phyloP scores from a whole-genome alignment of 768 basidiomycete genomes.

The Pleurotus tuoliensis region DNA sequence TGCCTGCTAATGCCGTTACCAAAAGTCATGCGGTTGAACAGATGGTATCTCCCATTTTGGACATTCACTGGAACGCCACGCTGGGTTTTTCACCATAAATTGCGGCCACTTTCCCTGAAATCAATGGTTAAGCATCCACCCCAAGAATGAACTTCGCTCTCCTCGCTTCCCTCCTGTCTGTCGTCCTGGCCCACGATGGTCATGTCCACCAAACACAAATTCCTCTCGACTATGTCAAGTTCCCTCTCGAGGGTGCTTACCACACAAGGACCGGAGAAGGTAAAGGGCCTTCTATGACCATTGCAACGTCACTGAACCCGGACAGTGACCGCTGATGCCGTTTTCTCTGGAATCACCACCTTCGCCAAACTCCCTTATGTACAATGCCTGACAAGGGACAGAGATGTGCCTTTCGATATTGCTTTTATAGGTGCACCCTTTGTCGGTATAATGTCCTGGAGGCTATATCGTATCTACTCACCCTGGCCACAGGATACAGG shows the following conservation, averaged over 20 bases:
- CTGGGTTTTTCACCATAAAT: background rate
- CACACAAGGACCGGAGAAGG: slow-evolving; percentile 56
- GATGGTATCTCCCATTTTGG: background rate
- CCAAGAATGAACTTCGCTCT: slow-evolving; percentile 16
- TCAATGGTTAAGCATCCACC: background rate
- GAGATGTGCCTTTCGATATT: slow-evolving; percentile 62
- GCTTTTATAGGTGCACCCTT: slow-evolving; percentile 81
- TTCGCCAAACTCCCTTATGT: slow-evolving; percentile 88
- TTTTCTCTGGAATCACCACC: slow-evolving; percentile 80
- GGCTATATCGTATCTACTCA: background rate
- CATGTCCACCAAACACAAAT: slow-evolving; percentile 50
- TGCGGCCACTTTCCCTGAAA: no score
- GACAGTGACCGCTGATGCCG: slow-evolving; percentile 68
- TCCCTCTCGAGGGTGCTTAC: slow-evolving; percentile 58
- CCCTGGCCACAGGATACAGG: slow-evolving; percentile 50
- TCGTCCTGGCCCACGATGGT: slow-evolving; percentile 30
- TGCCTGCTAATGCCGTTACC: slow-evolving; percentile 18
- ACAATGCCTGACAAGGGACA: slow-evolving; percentile 67
- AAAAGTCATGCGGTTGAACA: slow-evolving; percentile 13
- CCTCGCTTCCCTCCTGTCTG: slow-evolving; percentile 13
- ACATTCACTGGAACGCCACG: background rate
- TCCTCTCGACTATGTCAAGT: slow-evolving; percentile 65
- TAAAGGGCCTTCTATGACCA: slow-evolving; percentile 14
- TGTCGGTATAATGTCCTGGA: slow-evolving; percentile 31
- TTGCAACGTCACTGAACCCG: background rate